Conservation (phyloP, 495 filamentous ascomycete genomes). For the Neurospora sp. region DNA sequence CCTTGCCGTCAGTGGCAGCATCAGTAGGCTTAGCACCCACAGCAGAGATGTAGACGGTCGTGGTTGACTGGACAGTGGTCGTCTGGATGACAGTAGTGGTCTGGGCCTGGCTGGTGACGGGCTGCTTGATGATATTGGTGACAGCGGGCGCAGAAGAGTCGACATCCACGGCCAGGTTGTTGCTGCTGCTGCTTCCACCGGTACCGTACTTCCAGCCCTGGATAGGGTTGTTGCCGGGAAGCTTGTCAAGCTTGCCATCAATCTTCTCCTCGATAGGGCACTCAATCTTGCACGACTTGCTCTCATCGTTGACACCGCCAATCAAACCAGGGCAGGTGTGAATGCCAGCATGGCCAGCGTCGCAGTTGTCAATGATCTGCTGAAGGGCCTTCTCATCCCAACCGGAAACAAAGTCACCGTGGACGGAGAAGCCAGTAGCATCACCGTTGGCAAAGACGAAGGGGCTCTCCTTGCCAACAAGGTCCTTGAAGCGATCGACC, state of each 20-base stretch:
- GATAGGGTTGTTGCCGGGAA: conserved; percentile 51
- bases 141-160: neutral
- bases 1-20: conserved; percentile 3
- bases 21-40: conserved; percentile 9
- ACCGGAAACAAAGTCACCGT: conserved; percentile 65
- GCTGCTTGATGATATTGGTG: conserved; percentile 1
- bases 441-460: conserved; percentile 59
- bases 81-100: conserved; percentile 33
- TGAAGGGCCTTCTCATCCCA: conserved; percentile 57
- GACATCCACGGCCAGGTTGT: conserved; percentile 7
- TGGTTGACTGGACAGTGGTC: conserved; percentile 25
- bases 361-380: conserved; percentile 49
- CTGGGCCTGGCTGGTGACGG: conserved; percentile 7
- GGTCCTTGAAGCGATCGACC: conserved; percentile 41
- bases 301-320: conserved; percentile 28
- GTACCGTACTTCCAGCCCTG: conserved; percentile 28
- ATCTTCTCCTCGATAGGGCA: conserved; percentile 30
- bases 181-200: conserved; percentile 19
- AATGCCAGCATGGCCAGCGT: conserved; percentile 40
- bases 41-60: conserved; percentile 42
- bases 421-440: conserved; percentile 46
- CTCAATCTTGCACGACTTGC: conserved; percentile 36
- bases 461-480: conserved; percentile 45
- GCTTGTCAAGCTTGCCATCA: conserved; percentile 24
- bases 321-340: conserved; percentile 44